Base-by-base conservation (phyloP, 768 basidiomycete species). In the Tylopilus subfusipes region DNA sequence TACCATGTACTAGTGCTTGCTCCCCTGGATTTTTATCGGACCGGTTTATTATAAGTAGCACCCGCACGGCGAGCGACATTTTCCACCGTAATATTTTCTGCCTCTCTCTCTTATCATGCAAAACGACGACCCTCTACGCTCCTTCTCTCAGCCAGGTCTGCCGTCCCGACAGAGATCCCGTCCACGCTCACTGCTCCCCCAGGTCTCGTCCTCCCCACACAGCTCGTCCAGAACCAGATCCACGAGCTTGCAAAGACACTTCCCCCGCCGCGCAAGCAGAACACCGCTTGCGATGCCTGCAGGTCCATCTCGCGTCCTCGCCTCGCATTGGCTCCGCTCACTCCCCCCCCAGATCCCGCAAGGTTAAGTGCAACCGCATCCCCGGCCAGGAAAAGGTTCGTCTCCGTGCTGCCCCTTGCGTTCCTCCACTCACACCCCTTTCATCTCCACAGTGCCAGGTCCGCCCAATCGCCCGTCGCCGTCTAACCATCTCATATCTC, bases 231-330 rank as follows among this genome's bases (percentile, higher is more conserved):
- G 76, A 88, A 83, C 63, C 87, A 90, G 71, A 86, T 90, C 50
- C 86, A 89, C 64, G 88, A 91, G 64, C 80, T 88, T 34, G 85
- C 86, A 50, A 88, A 88, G 75, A 81, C 85, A 1, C 79, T 89
- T 0, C 87, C 90, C 1, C 88, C 89, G n/a, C 88, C 90, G 7
- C 77, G 93, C 53, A 93, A 92, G 69, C 93, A 94, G 73, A 95
- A 95, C 68, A 90, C 91, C 21, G 93, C 93, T 25, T 95, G 93
- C 72, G 93, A 95, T 76, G 88, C 88, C 49, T 95, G 93, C 83
- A 87, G 88, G 88, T 86, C 8, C 54, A 74, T 59, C 52, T 11
- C 29, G 1, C 29, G 5, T 27, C 19, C 10, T 30, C 40, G 12
- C 16, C 46, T 36, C 29, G 10, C 39, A 21, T 22, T 10, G 5